phyloP scores from a whole-genome alignment of 2,329 filamentous ascomycete genomes.

The Dactylellina cionopaga region DNA sequence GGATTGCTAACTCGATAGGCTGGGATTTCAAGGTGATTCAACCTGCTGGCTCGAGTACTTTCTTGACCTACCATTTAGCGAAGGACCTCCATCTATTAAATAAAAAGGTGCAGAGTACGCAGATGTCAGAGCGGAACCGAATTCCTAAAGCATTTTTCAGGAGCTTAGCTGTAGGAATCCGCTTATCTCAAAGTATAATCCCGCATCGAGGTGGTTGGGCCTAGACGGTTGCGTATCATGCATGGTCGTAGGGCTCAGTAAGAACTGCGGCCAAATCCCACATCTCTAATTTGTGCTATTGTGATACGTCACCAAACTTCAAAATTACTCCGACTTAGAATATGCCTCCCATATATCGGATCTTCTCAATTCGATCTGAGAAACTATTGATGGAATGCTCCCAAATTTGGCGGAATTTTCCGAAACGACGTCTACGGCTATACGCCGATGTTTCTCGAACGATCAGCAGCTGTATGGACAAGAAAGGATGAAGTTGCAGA shows the following conservation, averaged over 20 bases:
- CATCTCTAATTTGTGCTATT: background rate
- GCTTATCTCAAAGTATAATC: too few relatives aligned
- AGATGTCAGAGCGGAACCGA: too few relatives aligned
- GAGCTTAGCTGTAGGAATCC: too few relatives aligned
- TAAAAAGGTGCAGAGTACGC: too few relatives aligned
- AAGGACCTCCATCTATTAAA: too few relatives aligned
- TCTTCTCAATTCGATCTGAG: background rate
- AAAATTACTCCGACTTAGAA: background rate
- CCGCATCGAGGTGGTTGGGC: too few relatives aligned
- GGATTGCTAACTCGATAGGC: background rate
- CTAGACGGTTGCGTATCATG: too few relatives aligned
- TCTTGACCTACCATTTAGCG: too few relatives aligned
- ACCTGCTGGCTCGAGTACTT: too few relatives aligned
- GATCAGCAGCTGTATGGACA: background rate
- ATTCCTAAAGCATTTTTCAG: too few relatives aligned
- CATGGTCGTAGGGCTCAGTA: too few relatives aligned
- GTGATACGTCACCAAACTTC: slow-evolving; percentile 24
- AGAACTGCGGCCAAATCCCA: background rate
- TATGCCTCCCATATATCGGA: background rate
- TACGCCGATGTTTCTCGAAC: background rate
- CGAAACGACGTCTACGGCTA: background rate
- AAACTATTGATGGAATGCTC: slow-evolving; percentile 1
- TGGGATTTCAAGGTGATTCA: too few relatives aligned
- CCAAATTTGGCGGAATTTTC: background rate
- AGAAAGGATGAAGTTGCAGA: background rate